These are phyloP conservation scores for Scheffersomyces illinoinensis DNA, from an alignment of 1,139 yeast genomes.

Conservation along the genomic window DNA sequence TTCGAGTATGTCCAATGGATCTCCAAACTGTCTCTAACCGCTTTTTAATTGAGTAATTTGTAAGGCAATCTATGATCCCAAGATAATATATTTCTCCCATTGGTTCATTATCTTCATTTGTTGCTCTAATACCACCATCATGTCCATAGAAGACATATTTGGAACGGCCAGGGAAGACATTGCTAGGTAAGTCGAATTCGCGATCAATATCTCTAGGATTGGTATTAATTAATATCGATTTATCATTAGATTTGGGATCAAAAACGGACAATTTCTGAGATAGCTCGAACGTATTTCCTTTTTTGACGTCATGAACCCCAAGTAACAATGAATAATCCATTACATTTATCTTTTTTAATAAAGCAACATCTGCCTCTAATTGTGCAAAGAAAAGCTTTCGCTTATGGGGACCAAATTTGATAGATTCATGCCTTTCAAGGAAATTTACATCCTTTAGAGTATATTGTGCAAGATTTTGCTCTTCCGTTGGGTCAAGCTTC, in stretches of 20 bases:
- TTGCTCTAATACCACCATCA: slow-evolving; percentile 84
- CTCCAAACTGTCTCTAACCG: slow-evolving; percentile 86
- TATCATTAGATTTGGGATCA: slow-evolving; percentile 45
- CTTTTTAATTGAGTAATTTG: slow-evolving; percentile 77
- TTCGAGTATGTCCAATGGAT: slow-evolving; percentile 65
- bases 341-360: slow-evolving; percentile 72
- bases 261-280: slow-evolving; percentile 45
- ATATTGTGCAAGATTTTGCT: slow-evolving; percentile 37
- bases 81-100: slow-evolving; percentile 76
- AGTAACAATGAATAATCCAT: slow-evolving; percentile 94
- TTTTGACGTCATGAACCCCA: slow-evolving; percentile 78
- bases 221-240: slow-evolving; percentile 46
- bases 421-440: slow-evolving; percentile 62
- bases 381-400: slow-evolving; percentile 62
- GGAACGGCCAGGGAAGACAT: slow-evolving; percentile 51
- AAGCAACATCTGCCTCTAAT: slow-evolving; percentile 69
- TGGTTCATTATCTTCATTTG: slow-evolving; percentile 65
- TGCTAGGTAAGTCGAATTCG: slow-evolving; percentile 42
- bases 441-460: slow-evolving; percentile 84
- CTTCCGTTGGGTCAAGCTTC: slow-evolving; percentile 23
- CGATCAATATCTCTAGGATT: slow-evolving; percentile 48
- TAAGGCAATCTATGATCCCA: slow-evolving; percentile 93
- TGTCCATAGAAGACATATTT: slow-evolving; percentile 69
- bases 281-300: slow-evolving; percentile 44
- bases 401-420: slow-evolving; percentile 74